These are phyloP conservation scores for Agroathelia rolfsii DNA, from an alignment of 1,284 basidiomycete species.

Conservation along the genomic window DNA sequence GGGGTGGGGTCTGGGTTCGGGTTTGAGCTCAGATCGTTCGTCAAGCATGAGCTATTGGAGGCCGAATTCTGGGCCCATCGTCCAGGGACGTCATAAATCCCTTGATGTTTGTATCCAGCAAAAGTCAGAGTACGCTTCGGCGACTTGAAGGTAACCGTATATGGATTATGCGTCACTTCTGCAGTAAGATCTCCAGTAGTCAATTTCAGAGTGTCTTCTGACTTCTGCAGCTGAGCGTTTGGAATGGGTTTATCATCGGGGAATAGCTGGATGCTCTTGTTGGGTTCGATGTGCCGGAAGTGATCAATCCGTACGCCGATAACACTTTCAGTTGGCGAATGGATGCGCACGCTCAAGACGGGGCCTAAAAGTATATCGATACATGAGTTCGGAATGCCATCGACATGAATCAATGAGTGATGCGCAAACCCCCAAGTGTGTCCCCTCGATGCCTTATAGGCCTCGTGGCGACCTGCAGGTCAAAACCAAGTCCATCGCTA, in stretches of 20 bases:
- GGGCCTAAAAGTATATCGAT: slow-evolving; percentile 33
- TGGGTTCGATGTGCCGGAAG: slow-evolving; percentile 36
- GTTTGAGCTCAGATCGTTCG: slow-evolving; percentile 48
- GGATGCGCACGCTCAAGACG: slow-evolving; percentile 46
- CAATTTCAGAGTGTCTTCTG: slow-evolving; percentile 27
- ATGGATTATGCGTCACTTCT: slow-evolving; percentile 48
- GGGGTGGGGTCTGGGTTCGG: slow-evolving; percentile 37
- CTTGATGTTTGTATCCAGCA: slow-evolving; percentile 53
- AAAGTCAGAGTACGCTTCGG: slow-evolving; percentile 38
- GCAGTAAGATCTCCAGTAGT: slow-evolving; percentile 36
- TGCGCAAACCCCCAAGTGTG: slow-evolving; percentile 45
- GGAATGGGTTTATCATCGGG: slow-evolving; percentile 44
- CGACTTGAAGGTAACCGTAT: slow-evolving; percentile 52
- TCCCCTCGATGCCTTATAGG: slow-evolving; percentile 61
- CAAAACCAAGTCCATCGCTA: slow-evolving; percentile 35
- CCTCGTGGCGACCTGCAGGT: slow-evolving; percentile 53
- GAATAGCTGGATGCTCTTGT: slow-evolving; percentile 51
- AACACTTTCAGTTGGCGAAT: slow-evolving; percentile 58
- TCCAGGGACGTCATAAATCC: slow-evolving; percentile 53
- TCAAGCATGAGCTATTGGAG: slow-evolving; percentile 50
- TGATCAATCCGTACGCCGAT: slow-evolving; percentile 58
- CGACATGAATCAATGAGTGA: slow-evolving; percentile 1
- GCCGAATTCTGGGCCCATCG: slow-evolving; percentile 51
- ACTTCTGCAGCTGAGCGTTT: slow-evolving; percentile 29
- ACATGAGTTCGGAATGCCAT: slow-evolving; percentile 1